These are phyloP conservation scores for Opeltia flavorubescens DNA, from an alignment of 495 filamentous ascomycete species.

Conservation along the genomic window DNA sequence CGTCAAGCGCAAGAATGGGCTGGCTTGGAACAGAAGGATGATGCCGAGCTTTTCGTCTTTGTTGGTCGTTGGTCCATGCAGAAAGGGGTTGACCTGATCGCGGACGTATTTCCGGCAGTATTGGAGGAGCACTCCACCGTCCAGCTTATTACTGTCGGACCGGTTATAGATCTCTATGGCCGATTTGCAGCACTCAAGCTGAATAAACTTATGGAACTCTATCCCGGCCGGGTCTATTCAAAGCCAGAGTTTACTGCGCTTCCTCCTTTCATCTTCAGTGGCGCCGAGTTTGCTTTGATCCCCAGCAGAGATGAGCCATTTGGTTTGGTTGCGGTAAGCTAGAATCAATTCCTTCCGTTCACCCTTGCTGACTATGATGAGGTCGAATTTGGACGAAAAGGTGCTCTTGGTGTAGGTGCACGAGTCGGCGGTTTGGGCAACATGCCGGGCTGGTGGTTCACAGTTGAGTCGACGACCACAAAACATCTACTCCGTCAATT, in stretches of 20 bases:
- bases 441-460: conserved; percentile 69
- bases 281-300: conserved; percentile 67
- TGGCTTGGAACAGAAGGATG: conserved; percentile 46
- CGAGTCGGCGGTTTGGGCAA: conserved; percentile 54
- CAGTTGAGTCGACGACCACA: conserved; percentile 53
- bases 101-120: conserved; percentile 59
- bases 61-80: conserved; percentile 71
- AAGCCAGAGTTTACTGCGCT: conserved; percentile 65
- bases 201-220: conserved; percentile 55
- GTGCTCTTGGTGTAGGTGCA: conserved; percentile 60
- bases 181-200: conserved; percentile 66
- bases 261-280: conserved; percentile 63
- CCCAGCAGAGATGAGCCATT: conserved; percentile 72
- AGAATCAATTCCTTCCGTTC: background rate
- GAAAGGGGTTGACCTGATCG: conserved; percentile 66
- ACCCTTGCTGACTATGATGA: background rate
- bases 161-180: conserved; percentile 66
- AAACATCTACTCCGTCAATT: conserved; percentile 61
- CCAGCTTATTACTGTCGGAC: conserved; percentile 58
- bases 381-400: conserved; percentile 64
- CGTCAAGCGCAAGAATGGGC: conserved; percentile 69
- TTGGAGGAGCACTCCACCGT: conserved; percentile 52
- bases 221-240: conserved; percentile 63
- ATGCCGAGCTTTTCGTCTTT: conserved; percentile 63
- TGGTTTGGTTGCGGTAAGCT: conserved; percentile 50